phyloP scores from a whole-genome alignment of 2,329 filamentous ascomycete genomes.

The Fonsecaea pedrosoi region DNA sequence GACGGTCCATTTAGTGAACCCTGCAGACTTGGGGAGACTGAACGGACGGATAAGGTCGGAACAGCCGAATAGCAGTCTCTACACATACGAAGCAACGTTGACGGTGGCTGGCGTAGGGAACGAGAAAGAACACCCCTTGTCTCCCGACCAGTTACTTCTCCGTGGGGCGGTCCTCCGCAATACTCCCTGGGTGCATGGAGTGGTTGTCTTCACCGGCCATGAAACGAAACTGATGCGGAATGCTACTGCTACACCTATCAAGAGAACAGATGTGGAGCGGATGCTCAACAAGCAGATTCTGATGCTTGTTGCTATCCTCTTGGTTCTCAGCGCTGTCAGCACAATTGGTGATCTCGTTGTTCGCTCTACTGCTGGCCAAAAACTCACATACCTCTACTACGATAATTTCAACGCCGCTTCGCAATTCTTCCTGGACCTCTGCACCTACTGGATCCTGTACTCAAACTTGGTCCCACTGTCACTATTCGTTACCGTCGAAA shows the following conservation, averaged over 20 bases:
- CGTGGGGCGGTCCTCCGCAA: slow-evolving; percentile 93
- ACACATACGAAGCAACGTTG: slow-evolving; percentile 95
- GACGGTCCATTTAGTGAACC: slow-evolving; percentile 84
- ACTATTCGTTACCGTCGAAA: slow-evolving; percentile 94
- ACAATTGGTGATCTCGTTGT: slow-evolving; percentile 89
- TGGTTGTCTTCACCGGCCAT: slow-evolving; percentile 96
- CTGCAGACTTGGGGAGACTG: slow-evolving; percentile 81
- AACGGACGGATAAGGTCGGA: slow-evolving; percentile 89
- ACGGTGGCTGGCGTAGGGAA: slow-evolving; percentile 89
- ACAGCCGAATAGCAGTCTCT: slow-evolving; percentile 96
- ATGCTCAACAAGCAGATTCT: slow-evolving; percentile 94
- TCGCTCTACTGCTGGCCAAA: slow-evolving; percentile 66
- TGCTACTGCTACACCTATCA: slow-evolving; percentile 95
- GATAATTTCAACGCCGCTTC: slow-evolving; percentile 69
- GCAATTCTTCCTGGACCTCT: slow-evolving; percentile 90
- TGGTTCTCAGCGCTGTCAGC: slow-evolving; percentile 84
- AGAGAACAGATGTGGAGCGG: slow-evolving; percentile 92
- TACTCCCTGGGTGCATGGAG: slow-evolving; percentile 94
- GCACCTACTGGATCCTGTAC: slow-evolving; percentile 98
- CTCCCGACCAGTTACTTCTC: slow-evolving; percentile 89
- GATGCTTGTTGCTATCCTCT: slow-evolving; percentile 82
- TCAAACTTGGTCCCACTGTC: slow-evolving; percentile 96
- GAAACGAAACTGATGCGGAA: slow-evolving; percentile 99
- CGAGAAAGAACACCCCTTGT: slow-evolving; percentile 88
- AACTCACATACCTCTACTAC: slow-evolving; percentile 72